Evolutionary conservation across 345 rosid species (phyloP).

Genomic region (Sisymbrium irio): DNA sequence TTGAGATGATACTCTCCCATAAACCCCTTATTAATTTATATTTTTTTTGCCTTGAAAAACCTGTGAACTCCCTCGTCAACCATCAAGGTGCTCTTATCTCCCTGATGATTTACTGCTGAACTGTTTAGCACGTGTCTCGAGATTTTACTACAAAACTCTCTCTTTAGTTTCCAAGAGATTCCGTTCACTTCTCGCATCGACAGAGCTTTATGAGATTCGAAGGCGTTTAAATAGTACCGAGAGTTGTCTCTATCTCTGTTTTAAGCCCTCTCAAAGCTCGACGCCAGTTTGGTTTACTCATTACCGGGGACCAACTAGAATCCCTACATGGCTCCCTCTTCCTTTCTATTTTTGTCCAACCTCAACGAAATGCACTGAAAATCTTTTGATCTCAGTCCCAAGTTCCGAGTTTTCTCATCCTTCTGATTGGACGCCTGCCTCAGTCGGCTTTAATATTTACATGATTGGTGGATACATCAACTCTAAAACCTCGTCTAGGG

Average conservation of each 20-base stretch:
- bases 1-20: too few relatives aligned
- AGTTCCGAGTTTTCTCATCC: background rate
- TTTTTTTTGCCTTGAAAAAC: too few relatives aligned
- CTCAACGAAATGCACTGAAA: background rate
- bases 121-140: background rate
- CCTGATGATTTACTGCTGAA: too few relatives aligned
- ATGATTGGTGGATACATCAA: background rate
- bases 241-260: background rate
- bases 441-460: background rate
- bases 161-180: background rate
- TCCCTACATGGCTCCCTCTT: background rate
- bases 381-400: background rate
- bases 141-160: background rate
- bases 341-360: too few relatives aligned
- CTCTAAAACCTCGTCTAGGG: background rate
- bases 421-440: background rate
- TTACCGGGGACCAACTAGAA: background rate
- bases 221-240: background rate
- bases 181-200: background rate
- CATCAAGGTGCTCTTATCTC: too few relatives aligned
- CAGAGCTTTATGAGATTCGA: background rate
- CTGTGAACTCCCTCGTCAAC: too few relatives aligned
- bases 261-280: background rate
- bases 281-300: background rate
- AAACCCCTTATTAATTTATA: too few relatives aligned